phyloP scores from a whole-genome alignment of 2,329 filamentous ascomycete genomes.

The Gaeumannomyces tritici region DNA sequence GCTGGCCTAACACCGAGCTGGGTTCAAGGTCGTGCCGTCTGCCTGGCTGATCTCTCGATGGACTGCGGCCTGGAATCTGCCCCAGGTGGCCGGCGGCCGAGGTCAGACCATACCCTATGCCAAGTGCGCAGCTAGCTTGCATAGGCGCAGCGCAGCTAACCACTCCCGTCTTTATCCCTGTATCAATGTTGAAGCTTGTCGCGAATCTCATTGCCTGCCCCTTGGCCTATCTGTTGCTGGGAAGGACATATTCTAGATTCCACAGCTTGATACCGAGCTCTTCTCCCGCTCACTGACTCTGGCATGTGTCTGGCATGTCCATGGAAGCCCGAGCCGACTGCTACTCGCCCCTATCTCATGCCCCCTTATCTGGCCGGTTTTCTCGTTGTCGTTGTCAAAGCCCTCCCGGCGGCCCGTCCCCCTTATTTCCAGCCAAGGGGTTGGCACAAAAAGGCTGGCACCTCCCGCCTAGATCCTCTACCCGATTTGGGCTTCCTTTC shows the following conservation, averaged over 20 bases:
- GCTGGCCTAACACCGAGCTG: background rate
- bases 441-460: background rate
- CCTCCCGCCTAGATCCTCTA: background rate
- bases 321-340: background rate
- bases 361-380: background rate
- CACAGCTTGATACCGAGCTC: background rate
- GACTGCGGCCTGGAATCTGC: background rate
- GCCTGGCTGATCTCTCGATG: too few species aligned
- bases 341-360: background rate
- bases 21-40: background rate
- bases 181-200: background rate
- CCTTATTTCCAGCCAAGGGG: background rate
- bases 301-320: background rate
- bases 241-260: background rate
- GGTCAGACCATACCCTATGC: background rate
- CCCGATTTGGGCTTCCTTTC: background rate
- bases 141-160: background rate
- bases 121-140: background rate
- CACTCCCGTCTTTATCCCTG: background rate
- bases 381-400: background rate
- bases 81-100: background rate
- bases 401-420: too few species aligned
- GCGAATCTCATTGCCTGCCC: background rate
- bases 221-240: background rate
- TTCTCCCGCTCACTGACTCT: background rate